phyloP scores from a whole-genome alignment of 2,329 filamentous ascomycete genomes.

The Xylaria sp. region DNA sequence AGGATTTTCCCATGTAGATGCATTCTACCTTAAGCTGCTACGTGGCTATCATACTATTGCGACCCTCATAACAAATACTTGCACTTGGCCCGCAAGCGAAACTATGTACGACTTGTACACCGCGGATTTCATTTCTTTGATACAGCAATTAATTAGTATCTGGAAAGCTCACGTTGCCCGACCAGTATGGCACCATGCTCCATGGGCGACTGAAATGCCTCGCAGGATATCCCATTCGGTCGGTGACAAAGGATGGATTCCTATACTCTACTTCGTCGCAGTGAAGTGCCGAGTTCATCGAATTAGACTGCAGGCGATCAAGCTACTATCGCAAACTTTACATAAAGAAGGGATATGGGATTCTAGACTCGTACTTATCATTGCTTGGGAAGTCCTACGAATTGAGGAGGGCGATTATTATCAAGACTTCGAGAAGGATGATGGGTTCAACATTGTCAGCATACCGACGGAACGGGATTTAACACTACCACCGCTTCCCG shows the following conservation, averaged over 20 bases:
- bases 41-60: slow-evolving; percentile 55
- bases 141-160: slow-evolving; percentile 38
- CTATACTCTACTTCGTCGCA: slow-evolving; percentile 57
- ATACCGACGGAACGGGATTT: slow-evolving; percentile 31
- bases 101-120: slow-evolving; percentile 51
- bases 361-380: slow-evolving; percentile 14
- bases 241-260: slow-evolving; percentile 56
- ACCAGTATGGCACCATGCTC: slow-evolving; percentile 21
- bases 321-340: slow-evolving; percentile 24
- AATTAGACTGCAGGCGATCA: slow-evolving; percentile 51
- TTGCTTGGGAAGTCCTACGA: slow-evolving; percentile 30
- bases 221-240: slow-evolving; percentile 49
- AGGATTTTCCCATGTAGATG: slow-evolving; percentile 35
- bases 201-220: slow-evolving; percentile 23
- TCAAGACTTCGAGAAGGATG: slow-evolving; percentile 17
- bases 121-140: slow-evolving; percentile 47
- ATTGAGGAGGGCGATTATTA: slow-evolving; percentile 35
- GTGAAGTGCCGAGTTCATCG: slow-evolving; percentile 57
- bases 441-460: slow-evolving; percentile 20
- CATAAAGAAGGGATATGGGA: slow-evolving; percentile 39
- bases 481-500: slow-evolving; percentile 27
- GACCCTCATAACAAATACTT: slow-evolving; percentile 54
- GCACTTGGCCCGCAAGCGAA: slow-evolving; percentile 48
- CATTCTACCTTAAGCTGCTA: slow-evolving; percentile 48
- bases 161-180: slow-evolving; percentile 29